A percentile compares a stretch with the other conserved stretches of the same genome.
Evolutionary conservation across 202 grass and related monocot genomes (phyloP).

Genomic region (Hordeum pubiflorum): DNA sequence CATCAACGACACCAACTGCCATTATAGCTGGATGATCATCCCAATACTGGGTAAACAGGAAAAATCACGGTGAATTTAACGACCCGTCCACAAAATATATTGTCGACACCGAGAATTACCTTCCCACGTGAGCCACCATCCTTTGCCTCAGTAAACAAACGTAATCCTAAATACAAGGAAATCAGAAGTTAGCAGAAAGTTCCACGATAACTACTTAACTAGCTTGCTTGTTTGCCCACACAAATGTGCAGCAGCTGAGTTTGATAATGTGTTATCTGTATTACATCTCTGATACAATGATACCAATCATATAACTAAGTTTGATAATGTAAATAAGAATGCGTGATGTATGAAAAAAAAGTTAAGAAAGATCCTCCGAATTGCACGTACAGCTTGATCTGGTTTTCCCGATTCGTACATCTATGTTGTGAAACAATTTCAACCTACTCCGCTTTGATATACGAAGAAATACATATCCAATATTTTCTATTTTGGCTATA

Average conservation of each 20-base stretch:
- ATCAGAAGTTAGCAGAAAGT: constrained; percentile 11
- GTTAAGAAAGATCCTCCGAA: not conserved
- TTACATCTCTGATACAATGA: not conserved
- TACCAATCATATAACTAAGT: not conserved
- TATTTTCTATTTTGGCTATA: not conserved
- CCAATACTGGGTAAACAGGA: constrained; percentile 55
- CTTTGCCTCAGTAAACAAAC: constrained; percentile 86
- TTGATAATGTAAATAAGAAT: not conserved
- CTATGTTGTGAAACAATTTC: not conserved
- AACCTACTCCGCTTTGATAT: not conserved
- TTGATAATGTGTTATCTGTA: not conserved
- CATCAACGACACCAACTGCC: constrained; percentile 93
- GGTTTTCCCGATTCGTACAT: not conserved
- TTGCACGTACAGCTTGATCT: not conserved
- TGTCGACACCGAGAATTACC: constrained; percentile 47
- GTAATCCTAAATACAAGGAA: constrained; percentile 59
- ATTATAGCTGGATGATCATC: constrained; percentile 97
- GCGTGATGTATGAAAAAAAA: not conserved
- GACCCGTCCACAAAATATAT: constrained; percentile 2
- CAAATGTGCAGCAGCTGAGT: not conserved
- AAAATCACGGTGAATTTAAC: constrained; percentile 25
- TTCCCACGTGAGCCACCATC: constrained; percentile 62
- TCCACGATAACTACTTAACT: not conserved
- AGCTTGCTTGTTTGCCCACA: not conserved
- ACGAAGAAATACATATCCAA: not conserved